Base-by-base conservation (phyloP, 345 rosid genomes). In the Citrus mangshanensis region DNA sequence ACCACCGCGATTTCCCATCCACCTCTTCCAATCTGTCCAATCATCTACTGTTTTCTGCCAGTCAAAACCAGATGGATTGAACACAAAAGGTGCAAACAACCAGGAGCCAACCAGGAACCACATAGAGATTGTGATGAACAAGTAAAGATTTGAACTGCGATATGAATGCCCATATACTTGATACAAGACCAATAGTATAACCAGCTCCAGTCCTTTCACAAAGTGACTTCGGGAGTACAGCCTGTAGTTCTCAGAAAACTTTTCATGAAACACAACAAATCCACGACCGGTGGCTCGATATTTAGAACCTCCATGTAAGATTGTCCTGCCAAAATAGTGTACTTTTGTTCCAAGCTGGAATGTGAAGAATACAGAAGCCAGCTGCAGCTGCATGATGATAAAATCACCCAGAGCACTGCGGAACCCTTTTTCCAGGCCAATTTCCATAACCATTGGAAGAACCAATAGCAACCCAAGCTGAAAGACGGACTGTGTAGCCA, bases 1-100 rank as follows among this genome's bases (percentile, higher is more conserved):
- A 68, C 99, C 93, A 77, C 99, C 98, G 0, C 94, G 93, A 84
- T 93, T 96, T 24, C 98, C 98, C 98, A 94, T 94, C 98, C 99
- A 94, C 73, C 98, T 79, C 81, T 93, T 96, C 99, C 99, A 96
- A 80, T 96, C 95, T 30, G 95, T 91, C 98, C 99, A 91, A 80
- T 96, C 98, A 74, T 94, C 98, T 81, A 89, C 94, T 0, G 97
- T 93, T 84, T 96, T 96, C 75, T 96, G 99, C 98, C 99, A 89
- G 77, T 96, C 99, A 78, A 96, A 96, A 51, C 98, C 97, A 74
- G 99, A 91, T 34, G 98, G 99, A 77, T 96, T 96, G 85, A 96
- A 96, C 81, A 93, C 84, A 80, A 90, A 93, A 3, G 98, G 99
- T 54, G 99, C 98, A 87, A 97, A 94, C 85, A 97, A 80, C 99